Base-by-base conservation (phyloP, 1,284 basidiomycete species). In the Golubevia pallescens region DNA sequence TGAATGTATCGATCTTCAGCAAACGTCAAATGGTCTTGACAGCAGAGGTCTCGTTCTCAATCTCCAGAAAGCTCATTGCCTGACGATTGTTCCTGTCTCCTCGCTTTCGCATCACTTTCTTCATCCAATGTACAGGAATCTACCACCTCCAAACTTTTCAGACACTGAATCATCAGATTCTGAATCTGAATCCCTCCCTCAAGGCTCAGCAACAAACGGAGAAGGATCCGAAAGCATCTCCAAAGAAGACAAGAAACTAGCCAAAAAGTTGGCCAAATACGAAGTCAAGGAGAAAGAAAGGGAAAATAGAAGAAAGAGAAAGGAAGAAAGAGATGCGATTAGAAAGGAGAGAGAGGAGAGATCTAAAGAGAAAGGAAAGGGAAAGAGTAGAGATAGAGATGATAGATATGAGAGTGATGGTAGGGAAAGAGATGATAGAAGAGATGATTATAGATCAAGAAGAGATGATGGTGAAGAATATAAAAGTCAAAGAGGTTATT, bases 201-300 rank as follows among this genome's bases (percentile, higher is more conserved):
- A 42, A n/a, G 24, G 19, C 2, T 48, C 48, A 38, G 51, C 3
- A 16, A 21, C n/a, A n/a, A 68, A 68, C 32, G 57, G 60, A 16
- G 65, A 58, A 1, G 57, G 51, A 1, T 61, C 56, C 38, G 61
- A 64, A 5, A 70, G 67, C 48, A 28, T 77, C 59, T 68, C 72
- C 59, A 57, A 74, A 61, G 78, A 81, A 62, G 73, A 74, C 19
- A 51, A 62, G 6, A 71, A 65, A 55, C 62, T 69, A 23, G 78
- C 78, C 0, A 70, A 65, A n/a, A 63, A 75, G 61, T 60, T 62
- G 66, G 70, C 63, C 64, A 78, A 63, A 59, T 62, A 20, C 61
- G 65, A 68, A 51, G 62, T 67, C 38, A 58, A 42, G 19, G 54
- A 57, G 63, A 38, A 10, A 10, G 34, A 38, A 10, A 38, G 34